Base-by-base conservation (phyloP, 495 filamentous ascomycete genomes). In the Daldinia vernicosa region DNA sequence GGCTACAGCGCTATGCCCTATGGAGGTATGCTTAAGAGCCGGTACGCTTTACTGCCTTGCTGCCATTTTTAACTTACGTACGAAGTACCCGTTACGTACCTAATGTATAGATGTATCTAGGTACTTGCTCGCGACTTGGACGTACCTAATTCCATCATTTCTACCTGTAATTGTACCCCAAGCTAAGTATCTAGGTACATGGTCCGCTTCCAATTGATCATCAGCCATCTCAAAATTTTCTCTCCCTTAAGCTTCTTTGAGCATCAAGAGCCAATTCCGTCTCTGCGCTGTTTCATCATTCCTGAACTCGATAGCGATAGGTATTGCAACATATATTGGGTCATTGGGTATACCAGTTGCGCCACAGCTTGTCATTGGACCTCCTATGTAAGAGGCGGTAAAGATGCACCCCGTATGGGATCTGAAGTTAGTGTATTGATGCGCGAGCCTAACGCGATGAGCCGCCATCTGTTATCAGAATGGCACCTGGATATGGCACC, bases 321-420 rank as follows among this genome's bases (percentile, higher is more conserved):
- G 9, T 60, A 72, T 72, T 45, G 60, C 65, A 72, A 68, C 70
- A 72, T 69, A 2, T 28, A 68, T 72, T 39, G 45, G 66, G 51
- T 63, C 55, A 74, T 70, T 60, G 37, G 57, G 50, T 54, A 37
- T 54, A 53, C 37, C 17, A 57, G 50, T 72, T 67, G 50, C 70
- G 70, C 61, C 67, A 69, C 55, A 52, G 65, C 59, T 43, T 47
- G 37, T 54, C 54, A 55, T 72, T 55, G 63, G 64, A 17, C n/a
- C 55, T 47, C 62, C 45, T 24, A 53, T 30, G 60, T 54, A 63
- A 63, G 54, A 57, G 43, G 70, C 60, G 70, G 70, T 69, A 72
- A 68, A 40, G 61, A 39, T 37, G 15, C 35, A 39, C 53, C 47
- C 63, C 11, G 7, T 54, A 47, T 63, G 12, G 45, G 50, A 40